Conservation (phyloP, 805 yeast species). For the Zygoascus flipseniorum region DNA sequence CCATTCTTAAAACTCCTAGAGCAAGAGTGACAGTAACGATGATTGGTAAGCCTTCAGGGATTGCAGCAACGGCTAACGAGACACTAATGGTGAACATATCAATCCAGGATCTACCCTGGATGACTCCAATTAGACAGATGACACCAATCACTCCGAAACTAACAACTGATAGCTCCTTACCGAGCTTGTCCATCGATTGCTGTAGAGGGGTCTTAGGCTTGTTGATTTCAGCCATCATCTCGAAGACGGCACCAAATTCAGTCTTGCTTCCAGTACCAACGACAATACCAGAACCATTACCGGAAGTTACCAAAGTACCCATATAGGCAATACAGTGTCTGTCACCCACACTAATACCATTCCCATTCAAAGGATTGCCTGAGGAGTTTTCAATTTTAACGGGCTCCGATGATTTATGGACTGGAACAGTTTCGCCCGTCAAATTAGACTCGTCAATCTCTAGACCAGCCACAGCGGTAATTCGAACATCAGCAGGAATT, state of each 20-base stretch:
- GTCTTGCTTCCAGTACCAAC: conserved; percentile 84
- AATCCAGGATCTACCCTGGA: conserved; percentile 91
- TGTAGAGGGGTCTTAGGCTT: conserved; percentile 98
- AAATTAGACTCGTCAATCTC: conserved; percentile 87
- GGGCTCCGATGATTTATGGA: conserved; percentile 48
- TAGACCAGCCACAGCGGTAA: conserved; percentile 69
- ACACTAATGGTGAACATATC: conserved; percentile 98
- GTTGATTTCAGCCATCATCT: conserved; percentile 90
- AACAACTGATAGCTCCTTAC: conserved; percentile 77
- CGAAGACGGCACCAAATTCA: conserved; percentile 90
- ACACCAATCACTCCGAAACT: conserved; percentile 83
- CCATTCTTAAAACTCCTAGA: conserved; percentile 94
- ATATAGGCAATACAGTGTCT: conserved; percentile 79
- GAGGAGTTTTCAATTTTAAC: conserved; percentile 21
- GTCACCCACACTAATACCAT: conserved; percentile 44
- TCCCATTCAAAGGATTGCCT: conserved; percentile 15
- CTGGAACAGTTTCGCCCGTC: conserved; percentile 93
- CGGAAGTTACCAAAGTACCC: conserved; percentile 97
- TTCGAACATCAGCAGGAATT: conserved; percentile 90
- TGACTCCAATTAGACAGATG: conserved; percentile 82
- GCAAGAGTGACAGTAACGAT: conserved; percentile 97
- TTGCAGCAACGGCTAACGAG: conserved; percentile 96
- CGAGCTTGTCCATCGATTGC: conserved; percentile 89
- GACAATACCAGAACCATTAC: conserved; percentile 90
- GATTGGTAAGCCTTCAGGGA: conserved; percentile 97